A percentile compares a stretch with the other conserved stretches of the same genome.
Evolutionary conservation across 495 filamentous ascomycete species (phyloP).

Genomic region (Penicillium pancosmium): DNA sequence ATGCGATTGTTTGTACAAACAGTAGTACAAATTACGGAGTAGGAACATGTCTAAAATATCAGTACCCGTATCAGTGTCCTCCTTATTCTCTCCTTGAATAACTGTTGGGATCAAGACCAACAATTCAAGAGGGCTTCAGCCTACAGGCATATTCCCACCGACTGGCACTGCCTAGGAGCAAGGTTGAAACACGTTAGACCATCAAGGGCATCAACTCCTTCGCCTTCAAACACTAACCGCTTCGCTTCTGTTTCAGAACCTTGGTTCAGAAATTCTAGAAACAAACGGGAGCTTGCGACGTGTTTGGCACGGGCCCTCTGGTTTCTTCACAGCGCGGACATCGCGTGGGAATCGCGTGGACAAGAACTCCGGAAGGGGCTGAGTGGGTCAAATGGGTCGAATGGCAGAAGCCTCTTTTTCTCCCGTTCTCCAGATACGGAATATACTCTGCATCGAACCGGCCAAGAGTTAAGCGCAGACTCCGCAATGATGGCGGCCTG

Average conservation of each 20-base stretch:
- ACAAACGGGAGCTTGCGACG: neutral
- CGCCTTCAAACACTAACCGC: neutral
- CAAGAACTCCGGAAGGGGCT: neutral
- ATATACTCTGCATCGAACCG: neutral
- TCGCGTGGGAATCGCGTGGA: neutral
- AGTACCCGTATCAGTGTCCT: no score
- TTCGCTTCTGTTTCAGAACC: slow-evolving; percentile 1
- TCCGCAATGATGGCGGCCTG: neutral
- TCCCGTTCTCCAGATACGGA: neutral
- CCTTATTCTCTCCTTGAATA: no score
- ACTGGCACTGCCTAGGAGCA: no score
- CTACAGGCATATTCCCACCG: no score
- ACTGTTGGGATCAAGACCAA: no score
- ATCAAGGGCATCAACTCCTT: neutral
- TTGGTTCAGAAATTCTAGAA: slow-evolving; percentile 1
- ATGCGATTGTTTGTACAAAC: no score
- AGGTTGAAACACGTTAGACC: neutral
- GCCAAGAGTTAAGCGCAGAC: neutral
- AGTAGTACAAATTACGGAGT: no score
- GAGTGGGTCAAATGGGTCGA: neutral
- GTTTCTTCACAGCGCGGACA: neutral
- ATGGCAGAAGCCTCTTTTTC: neutral
- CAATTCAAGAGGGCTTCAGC: no score
- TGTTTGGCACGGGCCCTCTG: neutral
- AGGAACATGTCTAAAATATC: no score